A percentile compares a stretch with the other conserved stretches of the same genome.
Conservation (phyloP, 2,329 filamentous ascomycete genomes). For the Pseudocercospora fuligena region DNA sequence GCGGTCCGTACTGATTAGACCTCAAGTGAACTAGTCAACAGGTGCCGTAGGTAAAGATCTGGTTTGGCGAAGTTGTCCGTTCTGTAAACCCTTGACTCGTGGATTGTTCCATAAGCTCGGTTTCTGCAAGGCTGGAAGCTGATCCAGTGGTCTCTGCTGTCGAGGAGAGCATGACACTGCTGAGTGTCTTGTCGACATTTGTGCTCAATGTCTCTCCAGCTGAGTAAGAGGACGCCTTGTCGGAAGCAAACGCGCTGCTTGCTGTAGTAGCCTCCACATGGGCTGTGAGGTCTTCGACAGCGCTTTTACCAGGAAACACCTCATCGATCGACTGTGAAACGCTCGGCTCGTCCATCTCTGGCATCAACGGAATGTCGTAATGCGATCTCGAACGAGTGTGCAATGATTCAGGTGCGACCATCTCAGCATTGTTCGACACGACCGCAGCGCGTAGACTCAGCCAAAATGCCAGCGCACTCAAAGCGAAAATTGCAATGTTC, state of each 20-base stretch:
- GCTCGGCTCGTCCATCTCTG: not conserved
- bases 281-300: not conserved
- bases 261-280: not conserved
- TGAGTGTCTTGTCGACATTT: not conserved
- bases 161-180: not conserved
- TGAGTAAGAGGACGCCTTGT: not conserved
- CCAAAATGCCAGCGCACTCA: constrained; percentile 39
- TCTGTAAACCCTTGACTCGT: not conserved
- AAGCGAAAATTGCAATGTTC: constrained; percentile 56
- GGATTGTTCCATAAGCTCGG: not conserved
- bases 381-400: not conserved
- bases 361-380: constrained; percentile 3
- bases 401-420: not conserved
- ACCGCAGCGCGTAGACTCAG: constrained; percentile 24
- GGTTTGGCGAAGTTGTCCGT: not conserved
- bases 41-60: not conserved
- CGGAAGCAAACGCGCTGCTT: not conserved
- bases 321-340: not conserved
- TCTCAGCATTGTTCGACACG: constrained; percentile 3
- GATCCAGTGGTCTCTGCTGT: not conserved
- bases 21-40: not conserved
- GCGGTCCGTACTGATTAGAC: not conserved
- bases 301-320: not conserved
- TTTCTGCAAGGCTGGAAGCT: not conserved
- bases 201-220: not conserved